phyloP scores from a whole-genome alignment of 2,329 filamentous ascomycete species.

The Exophiala bonariae region DNA sequence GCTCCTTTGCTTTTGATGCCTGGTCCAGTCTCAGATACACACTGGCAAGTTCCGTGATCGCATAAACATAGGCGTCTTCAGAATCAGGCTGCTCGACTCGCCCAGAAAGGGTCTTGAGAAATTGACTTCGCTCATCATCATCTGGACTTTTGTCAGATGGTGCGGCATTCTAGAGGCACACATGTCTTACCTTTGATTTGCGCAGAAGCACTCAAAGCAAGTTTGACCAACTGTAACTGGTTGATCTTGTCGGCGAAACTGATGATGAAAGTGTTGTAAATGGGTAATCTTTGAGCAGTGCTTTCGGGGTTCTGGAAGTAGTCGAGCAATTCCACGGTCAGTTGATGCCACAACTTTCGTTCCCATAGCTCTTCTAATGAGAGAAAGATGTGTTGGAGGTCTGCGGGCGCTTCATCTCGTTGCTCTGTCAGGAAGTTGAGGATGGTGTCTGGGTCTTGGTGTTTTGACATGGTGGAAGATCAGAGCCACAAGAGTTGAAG shows the following conservation, averaged over 20 bases:
- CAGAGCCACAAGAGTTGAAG: too few relatives aligned
- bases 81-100: conserved; percentile 91
- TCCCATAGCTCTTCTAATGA: conserved; percentile 97
- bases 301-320: conserved; percentile 86
- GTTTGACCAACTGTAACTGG: conserved; percentile 90
- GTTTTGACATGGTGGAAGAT: conserved; percentile 17
- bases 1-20: conserved; percentile 78
- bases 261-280: conserved; percentile 93
- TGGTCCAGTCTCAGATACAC: conserved; percentile 81
- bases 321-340: conserved; percentile 82
- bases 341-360: conserved; percentile 97
- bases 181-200: conserved; percentile 72
- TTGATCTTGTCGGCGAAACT: conserved; percentile 99
- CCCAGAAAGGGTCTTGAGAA: conserved; percentile 78
- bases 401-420: conserved; percentile 81
- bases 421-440: conserved; percentile 89
- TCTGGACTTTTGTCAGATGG: conserved; percentile 57
- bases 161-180: too few relatives aligned
- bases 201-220: conserved; percentile 82
- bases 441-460: conserved; percentile 50
- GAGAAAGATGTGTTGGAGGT: conserved; percentile 84
- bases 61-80: conserved; percentile 94
- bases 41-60: conserved; percentile 82
- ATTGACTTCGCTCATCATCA: conserved; percentile 79
- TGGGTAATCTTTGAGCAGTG: conserved; percentile 76